A percentile compares a stretch with the other conserved stretches of the same genome.
Evolutionary conservation across 305 asterid genomes (phyloP).

Genomic region (Fraxinus platypoda): DNA sequence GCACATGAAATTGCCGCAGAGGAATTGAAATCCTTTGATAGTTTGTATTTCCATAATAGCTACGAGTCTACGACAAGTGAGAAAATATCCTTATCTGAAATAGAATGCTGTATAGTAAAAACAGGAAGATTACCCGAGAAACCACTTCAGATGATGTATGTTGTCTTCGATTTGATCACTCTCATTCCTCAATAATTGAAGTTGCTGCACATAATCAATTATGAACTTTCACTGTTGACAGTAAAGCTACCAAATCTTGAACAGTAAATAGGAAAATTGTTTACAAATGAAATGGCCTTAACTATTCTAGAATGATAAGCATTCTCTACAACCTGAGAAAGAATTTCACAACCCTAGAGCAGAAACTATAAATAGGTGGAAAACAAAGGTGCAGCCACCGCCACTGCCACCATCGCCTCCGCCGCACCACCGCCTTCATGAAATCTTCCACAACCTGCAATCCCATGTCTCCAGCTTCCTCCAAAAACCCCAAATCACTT

Average conservation of each 20-base stretch:
- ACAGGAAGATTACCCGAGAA: constrained; percentile 45
- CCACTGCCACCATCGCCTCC: background rate
- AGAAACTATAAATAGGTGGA: background rate
- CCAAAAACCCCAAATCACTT: background rate
- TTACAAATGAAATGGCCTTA: background rate
- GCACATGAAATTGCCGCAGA: background rate
- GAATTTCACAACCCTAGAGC: background rate
- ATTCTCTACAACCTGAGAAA: background rate
- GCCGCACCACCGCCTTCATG: background rate
- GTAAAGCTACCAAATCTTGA: constrained; percentile 7
- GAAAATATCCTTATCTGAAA: constrained; percentile 1
- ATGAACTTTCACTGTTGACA: constrained; percentile 14
- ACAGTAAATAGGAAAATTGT: constrained; percentile 1
- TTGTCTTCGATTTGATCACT: constrained; percentile 79
- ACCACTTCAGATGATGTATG: constrained; percentile 85
- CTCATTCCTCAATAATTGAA: constrained; percentile 65
- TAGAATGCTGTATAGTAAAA: background rate
- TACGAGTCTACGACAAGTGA: background rate
- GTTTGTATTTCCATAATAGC: background rate
- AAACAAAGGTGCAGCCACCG: background rate
- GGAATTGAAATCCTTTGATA: background rate
- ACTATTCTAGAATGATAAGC: background rate
- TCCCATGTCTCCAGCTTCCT: background rate
- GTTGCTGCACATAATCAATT: constrained; percentile 50
- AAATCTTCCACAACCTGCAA: background rate